Evolutionary conservation across 2,329 filamentous ascomycete genomes (phyloP).

Genomic region (Rosellinia necatrix): DNA sequence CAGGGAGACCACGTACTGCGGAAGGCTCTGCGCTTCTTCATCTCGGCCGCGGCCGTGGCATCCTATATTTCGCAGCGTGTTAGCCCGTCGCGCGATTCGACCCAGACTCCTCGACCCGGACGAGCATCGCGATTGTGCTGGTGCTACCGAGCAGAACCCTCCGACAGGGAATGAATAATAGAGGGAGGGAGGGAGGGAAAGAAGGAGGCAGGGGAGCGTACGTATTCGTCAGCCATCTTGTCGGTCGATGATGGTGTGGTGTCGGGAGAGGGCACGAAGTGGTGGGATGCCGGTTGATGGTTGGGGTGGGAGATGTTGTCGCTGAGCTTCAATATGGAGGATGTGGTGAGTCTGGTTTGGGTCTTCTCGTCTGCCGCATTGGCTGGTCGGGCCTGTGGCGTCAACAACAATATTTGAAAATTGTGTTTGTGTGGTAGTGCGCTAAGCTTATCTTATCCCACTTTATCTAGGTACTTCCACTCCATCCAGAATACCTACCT

Average conservation of each 20-base stretch:
- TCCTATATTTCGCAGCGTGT: constrained; percentile 61
- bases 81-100: not conserved
- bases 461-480: not conserved
- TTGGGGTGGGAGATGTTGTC: constrained; percentile 12
- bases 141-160: too few relatives aligned
- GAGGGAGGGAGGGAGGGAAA: too few relatives aligned
- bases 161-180: too few relatives aligned
- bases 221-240: constrained; percentile 31
- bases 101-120: not conserved
- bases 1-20: constrained; percentile 23
- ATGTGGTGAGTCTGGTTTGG: constrained; percentile 8
- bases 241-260: constrained; percentile 14
- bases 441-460: constrained; percentile 19
- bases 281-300: constrained; percentile 4
- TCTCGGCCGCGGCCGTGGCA: constrained; percentile 96
- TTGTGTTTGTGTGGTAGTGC: constrained; percentile 19
- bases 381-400: constrained; percentile 17
- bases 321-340: constrained; percentile 1
- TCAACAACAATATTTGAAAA: constrained; percentile 24
- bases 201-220: constrained; percentile 1
- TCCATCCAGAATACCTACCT: not conserved
- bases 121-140: too few relatives aligned
- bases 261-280: too few relatives aligned
- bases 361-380: constrained; percentile 11
- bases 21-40: constrained; percentile 76